Conservation (phyloP, 2,329 filamentous ascomycete genomes). For the Colletotrichum sp. region DNA sequence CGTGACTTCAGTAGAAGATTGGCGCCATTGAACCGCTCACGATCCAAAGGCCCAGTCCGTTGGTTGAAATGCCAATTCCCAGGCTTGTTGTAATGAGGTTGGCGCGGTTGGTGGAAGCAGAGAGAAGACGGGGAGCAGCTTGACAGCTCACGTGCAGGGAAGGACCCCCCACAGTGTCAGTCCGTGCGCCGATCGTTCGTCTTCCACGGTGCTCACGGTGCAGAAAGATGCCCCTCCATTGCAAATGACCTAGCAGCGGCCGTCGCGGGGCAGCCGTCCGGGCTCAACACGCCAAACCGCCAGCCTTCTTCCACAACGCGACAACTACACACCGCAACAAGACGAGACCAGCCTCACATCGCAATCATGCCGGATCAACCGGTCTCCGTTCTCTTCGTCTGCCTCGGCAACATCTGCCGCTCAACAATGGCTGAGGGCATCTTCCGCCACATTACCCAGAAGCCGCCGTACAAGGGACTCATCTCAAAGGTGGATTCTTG, state of each 20-base stretch:
- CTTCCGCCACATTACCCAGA: constrained; percentile 74
- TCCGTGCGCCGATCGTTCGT: neutral
- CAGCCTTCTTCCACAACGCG: neutral
- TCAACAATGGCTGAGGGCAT: constrained; percentile 97
- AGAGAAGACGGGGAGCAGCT: neutral
- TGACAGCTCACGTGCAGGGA: neutral
- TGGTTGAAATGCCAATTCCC: neutral
- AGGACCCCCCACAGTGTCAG: neutral
- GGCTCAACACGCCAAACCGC: neutral
- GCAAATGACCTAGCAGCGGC: neutral
- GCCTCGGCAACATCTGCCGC: constrained; percentile 92
- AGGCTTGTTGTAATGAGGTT: neutral
- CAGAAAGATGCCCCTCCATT: constrained; percentile 8
- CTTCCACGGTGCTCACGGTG: neutral
- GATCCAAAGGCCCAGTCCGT: neutral
- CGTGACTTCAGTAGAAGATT: neutral
- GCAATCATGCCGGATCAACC: constrained; percentile 39
- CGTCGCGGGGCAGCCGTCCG: constrained; percentile 5
- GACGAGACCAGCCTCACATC: neutral
- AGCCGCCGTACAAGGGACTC: constrained; percentile 61
- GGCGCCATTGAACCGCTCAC: neutral
- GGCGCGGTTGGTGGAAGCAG: neutral
- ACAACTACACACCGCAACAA: neutral
- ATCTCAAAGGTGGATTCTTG: constrained; percentile 82
- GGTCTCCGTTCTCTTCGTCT: constrained; percentile 88